Evolutionary conservation across 495 filamentous ascomycete genomes (phyloP).

Genomic region (Daldinia concentrica): DNA sequence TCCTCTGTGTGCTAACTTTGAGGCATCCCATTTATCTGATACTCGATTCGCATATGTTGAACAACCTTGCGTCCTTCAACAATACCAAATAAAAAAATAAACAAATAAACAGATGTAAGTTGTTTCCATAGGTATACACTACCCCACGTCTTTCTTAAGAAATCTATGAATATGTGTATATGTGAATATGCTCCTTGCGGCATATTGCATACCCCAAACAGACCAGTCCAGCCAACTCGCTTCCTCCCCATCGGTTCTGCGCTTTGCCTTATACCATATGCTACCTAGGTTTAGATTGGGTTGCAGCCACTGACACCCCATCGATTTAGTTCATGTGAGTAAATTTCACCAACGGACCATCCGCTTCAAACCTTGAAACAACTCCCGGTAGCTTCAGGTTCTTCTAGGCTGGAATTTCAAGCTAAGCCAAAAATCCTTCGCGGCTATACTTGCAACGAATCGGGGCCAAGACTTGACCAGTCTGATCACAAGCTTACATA

Average conservation of each 20-base stretch:
- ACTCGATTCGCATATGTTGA: constrained; percentile 15
- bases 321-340: constrained; percentile 27
- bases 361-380: constrained; percentile 21
- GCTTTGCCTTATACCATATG: neutral
- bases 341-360: constrained; percentile 18
- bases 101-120: constrained; percentile 15
- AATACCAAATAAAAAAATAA: constrained; percentile 20
- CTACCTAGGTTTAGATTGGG: constrained; percentile 4
- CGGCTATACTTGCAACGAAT: constrained; percentile 28
- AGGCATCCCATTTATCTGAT: neutral
- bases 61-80: neutral
- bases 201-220: constrained; percentile 12
- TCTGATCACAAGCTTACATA: constrained; percentile 20
- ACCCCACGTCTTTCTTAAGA: constrained; percentile 5
- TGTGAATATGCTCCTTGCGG: constrained; percentile 11
- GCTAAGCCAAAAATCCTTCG: constrained; percentile 14
- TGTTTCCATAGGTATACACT: too few relatives aligned
- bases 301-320: constrained; percentile 24
- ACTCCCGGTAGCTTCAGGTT: neutral
- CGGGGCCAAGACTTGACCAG: constrained; percentile 13
- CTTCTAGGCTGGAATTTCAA: constrained; percentile 2
- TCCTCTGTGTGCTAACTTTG: neutral
- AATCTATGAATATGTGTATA: neutral
- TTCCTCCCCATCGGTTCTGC: constrained; percentile 13
- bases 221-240: constrained; percentile 19